Base-by-base conservation (phyloP, 768 basidiomycete species). In the Amanita pallidorosea region DNA sequence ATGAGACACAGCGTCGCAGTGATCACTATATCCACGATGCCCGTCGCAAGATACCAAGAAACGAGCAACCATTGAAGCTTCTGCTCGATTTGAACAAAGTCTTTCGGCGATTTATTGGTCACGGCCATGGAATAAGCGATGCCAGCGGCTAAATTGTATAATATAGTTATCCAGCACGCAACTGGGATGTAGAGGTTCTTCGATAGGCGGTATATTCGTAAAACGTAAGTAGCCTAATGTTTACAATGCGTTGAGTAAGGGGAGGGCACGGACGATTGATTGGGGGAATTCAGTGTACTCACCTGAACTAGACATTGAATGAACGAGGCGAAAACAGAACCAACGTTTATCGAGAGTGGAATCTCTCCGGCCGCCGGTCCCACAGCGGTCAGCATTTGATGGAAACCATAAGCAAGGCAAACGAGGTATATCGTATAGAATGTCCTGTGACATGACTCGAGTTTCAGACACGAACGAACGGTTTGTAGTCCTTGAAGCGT, bases 221-320 rank as follows among this genome's bases (percentile, higher is more conserved):
- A 34, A 3, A 15, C n/a, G 9, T 47, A 47, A 29, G 29, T 35
- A 35, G 31, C 45, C 45, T 47, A 17, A 18, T 11, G 37, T 17
- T 7, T 18, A 13, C 37, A 4, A 9, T 7, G 2, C 37, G 37
- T 17, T 7, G 5, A 3, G 5, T 23, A 5, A n/a, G 36, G 12
- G 36, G 36, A 18, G 3, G 35, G 35, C 6, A 36, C 8, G 12
- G 27, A 33, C 18, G 11, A 13, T 20, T 17, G 17, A 37, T 7
- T 18, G 36, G 36, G 1, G 37, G 2, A 34, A 8, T 8, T 4
- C 27, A 7, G 1, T 8, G 20, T 33, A 34, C 27, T 17, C 20
- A 47, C 45, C n/a, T 47, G 45, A 27, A 47, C 45, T n/a, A 29
- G 15, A 18, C 45, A 31, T n/a, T 34, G 20, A 47, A 47, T 33